A percentile compares a stretch with the other conserved stretches of the same genome.
Evolutionary conservation across 257 asterid species (phyloP).

Genomic region (Apocynum venetum): DNA sequence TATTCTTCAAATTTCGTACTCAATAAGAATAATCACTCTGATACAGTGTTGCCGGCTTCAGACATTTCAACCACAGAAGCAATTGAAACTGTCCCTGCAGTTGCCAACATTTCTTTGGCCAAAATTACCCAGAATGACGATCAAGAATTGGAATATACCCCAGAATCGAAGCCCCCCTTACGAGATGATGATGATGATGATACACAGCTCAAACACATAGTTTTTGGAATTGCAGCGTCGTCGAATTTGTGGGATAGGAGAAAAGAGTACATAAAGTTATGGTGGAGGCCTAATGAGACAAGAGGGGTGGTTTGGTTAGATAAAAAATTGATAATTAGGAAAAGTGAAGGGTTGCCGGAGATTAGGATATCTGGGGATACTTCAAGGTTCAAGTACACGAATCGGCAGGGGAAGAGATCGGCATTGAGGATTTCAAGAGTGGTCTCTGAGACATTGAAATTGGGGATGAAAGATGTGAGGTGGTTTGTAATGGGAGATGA

Average conservation of each 20-base stretch:
- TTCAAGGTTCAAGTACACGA: slow-evolving; percentile 43
- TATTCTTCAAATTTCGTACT: slow-evolving; percentile 49
- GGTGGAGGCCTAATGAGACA: slow-evolving; percentile 67
- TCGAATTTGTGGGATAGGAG: slow-evolving; percentile 54
- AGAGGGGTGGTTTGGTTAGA: slow-evolving; percentile 82
- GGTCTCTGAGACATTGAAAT: slow-evolving; percentile 68
- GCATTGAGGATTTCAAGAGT: slow-evolving; percentile 75
- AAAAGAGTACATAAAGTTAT: slow-evolving; percentile 61
- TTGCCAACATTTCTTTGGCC: slow-evolving; percentile 3
- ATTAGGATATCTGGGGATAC: slow-evolving; percentile 55
- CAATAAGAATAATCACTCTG: slow-evolving; percentile 20
- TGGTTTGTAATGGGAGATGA: slow-evolving; percentile 97
- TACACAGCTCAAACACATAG: slow-evolving; percentile 46
- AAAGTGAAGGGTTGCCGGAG: slow-evolving; percentile 46
- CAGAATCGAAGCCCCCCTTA: neutral
- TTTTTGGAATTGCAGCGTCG: slow-evolving; percentile 67
- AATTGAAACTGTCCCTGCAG: neutral
- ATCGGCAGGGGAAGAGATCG: slow-evolving; percentile 55
- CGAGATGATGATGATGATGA: slow-evolving; percentile 1
- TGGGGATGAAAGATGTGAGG: slow-evolving; percentile 54
- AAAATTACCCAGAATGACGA: neutral
- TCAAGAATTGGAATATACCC: neutral
- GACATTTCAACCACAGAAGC: slow-evolving; percentile 21
- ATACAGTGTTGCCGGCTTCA: slow-evolving; percentile 14
- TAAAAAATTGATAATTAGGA: slow-evolving; percentile 17